Base-by-base conservation (phyloP, 495 filamentous ascomycete species). In the Aspergillus sparsus region DNA sequence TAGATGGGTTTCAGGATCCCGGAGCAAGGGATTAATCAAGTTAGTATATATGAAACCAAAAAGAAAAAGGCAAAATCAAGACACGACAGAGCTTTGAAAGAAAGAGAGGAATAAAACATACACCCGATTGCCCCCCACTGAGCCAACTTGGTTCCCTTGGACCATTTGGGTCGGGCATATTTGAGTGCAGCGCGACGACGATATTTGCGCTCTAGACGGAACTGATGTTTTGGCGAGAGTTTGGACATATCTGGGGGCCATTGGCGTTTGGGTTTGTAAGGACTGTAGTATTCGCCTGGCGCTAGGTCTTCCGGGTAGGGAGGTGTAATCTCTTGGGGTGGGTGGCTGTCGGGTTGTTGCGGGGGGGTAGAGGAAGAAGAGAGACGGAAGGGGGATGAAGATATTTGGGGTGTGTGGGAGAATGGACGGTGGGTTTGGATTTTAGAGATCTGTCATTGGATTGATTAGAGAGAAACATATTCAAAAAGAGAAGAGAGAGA, bases 241-340 rank as follows among this genome's bases (percentile, higher is more conserved):
- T 89, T 87, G 51, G 77, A 76, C 80, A 98, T 92, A 72, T 97
- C 91, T 2, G 94, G 94, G 18, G 94, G 94, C 95, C 95, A 99
- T 71, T 84, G 74, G 60, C 87, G 88, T 71, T 92, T 91, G n/a
- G 90, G 88, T 70, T 84, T 86, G 82, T 89, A 92, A 1, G 77
- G 83, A 63, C 83, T 87, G 61, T 77, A 76, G 53, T 71, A 67
- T 35, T 57, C 68, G 27, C 68, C 66, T 55, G 55, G 35, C 13
- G 66, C 45, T 47, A 47, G 21, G 21, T 27, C 21, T 39, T 39
- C 47, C 39, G 47, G 49, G n/a, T 18, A 21, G 9, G 44, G 39
- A 34, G 42, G 45, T 35, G 34, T 27, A 27, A 27, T 27, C 21
- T 42, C 49, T 58, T n/a, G 37, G 51, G 52, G 41, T 53, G 11